Conservation (phyloP, 1,139 yeast species). For the Geotrichum histeridarum region DNA sequence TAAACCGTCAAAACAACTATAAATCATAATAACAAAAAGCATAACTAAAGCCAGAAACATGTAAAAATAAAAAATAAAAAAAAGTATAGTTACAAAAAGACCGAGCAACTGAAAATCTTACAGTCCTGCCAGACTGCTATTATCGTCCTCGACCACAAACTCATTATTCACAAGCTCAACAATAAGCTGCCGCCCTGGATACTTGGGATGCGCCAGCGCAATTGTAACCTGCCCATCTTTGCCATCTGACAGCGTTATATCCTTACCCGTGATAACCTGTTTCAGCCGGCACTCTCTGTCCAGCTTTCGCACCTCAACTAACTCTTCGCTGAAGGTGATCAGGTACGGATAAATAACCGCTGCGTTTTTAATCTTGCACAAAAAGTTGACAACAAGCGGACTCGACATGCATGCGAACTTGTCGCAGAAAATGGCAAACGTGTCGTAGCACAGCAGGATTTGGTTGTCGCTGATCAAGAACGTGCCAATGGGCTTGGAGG, state of each 20-base stretch:
- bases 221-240: slow-evolving; percentile 46
- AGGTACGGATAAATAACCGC: slow-evolving; percentile 56
- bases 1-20: not conserved
- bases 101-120: slow-evolving; percentile 13
- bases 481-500: slow-evolving; percentile 54
- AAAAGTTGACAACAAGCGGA: slow-evolving; percentile 54
- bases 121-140: slow-evolving; percentile 29
- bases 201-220: slow-evolving; percentile 65
- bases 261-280: slow-evolving; percentile 71
- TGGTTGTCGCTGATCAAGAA: slow-evolving; percentile 53
- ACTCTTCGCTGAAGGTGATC: slow-evolving; percentile 60
- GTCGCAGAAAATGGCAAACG: slow-evolving; percentile 67
- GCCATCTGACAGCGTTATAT: slow-evolving; percentile 42
- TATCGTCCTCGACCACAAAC: slow-evolving; percentile 34
- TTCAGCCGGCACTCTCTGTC: slow-evolving; percentile 46
- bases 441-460: slow-evolving; percentile 63
- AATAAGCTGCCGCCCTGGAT: slow-evolving; percentile 57
- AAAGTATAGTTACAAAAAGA: not conserved
- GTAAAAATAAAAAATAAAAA: not conserved
- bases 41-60: not conserved
- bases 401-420: slow-evolving; percentile 60
- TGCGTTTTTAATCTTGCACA: slow-evolving; percentile 55
- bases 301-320: slow-evolving; percentile 63
- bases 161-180: slow-evolving; percentile 37
- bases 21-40: not conserved